Conservation (phyloP, 306 rosid genomes). For the Acacia acuminata region DNA sequence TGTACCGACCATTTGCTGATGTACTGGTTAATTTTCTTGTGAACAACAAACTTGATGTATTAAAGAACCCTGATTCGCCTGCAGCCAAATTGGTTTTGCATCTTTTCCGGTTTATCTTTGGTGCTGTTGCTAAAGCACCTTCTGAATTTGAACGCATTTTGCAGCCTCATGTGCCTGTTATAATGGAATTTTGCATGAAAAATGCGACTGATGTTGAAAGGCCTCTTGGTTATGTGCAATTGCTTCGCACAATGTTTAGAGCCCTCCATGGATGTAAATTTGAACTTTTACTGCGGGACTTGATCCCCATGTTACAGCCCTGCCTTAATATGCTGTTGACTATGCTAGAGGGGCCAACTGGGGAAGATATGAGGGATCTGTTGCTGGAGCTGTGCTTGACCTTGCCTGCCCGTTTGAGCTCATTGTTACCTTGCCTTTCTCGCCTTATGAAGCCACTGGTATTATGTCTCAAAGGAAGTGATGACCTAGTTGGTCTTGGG, state of each 20-base stretch:
- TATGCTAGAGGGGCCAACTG: slow-evolving; percentile 97
- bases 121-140: slow-evolving; percentile 96
- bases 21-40: slow-evolving; percentile 93
- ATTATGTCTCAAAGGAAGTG: slow-evolving; percentile 86
- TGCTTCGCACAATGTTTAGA: slow-evolving; percentile 82
- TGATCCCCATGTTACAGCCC: slow-evolving; percentile 88
- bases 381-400: slow-evolving; percentile 94
- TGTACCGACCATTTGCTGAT: slow-evolving; percentile 87
- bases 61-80: slow-evolving; percentile 89
- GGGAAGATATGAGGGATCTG: slow-evolving; percentile 95
- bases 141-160: slow-evolving; percentile 94
- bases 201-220: slow-evolving; percentile 89
- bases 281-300: slow-evolving; percentile 91
- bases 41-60: slow-evolving; percentile 80
- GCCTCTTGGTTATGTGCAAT: slow-evolving; percentile 97
- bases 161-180: slow-evolving; percentile 95
- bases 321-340: slow-evolving; percentile 94
- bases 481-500: slow-evolving; percentile 90
- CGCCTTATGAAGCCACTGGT: slow-evolving; percentile 98
- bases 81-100: slow-evolving; percentile 89
- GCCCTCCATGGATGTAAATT: slow-evolving; percentile 91
- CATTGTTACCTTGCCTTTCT: slow-evolving; percentile 86
- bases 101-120: slow-evolving; percentile 87
- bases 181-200: slow-evolving; percentile 96
- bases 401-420: slow-evolving; percentile 96